Percentiles rank a stretch among this genome's conserved stretches.
phyloP scores from a whole-genome alignment of 768 basidiomycete genomes.

The Multifurca ochricompacta region DNA sequence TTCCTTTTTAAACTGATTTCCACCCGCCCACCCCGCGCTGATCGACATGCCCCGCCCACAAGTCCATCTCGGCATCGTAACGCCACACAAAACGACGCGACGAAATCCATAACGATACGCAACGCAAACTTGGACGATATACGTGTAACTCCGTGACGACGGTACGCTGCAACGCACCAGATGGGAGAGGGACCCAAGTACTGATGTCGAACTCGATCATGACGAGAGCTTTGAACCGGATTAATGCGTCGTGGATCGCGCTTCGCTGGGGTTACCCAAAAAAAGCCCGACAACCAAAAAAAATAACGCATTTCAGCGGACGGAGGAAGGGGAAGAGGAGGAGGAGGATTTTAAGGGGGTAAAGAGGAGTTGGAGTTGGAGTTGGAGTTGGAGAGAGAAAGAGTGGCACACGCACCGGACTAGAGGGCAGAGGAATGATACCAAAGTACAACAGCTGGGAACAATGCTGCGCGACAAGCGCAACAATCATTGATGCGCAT shows the following conservation, averaged over 20 bases:
- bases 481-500: slow-evolving; percentile 26
- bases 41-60: slow-evolving; percentile 10
- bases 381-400: too few relatives aligned
- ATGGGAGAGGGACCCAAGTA: slow-evolving; percentile 30
- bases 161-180: slow-evolving; percentile 29
- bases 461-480: slow-evolving; percentile 29
- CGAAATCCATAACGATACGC: slow-evolving; percentile 30
- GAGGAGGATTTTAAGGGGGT: too few relatives aligned
- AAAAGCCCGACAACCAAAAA: not conserved
- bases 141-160: slow-evolving; percentile 34
- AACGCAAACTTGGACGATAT: slow-evolving; percentile 31
- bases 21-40: slow-evolving; percentile 2
- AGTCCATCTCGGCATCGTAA: slow-evolving; percentile 18
- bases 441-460: slow-evolving; percentile 34
- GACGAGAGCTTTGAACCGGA: slow-evolving; percentile 30
- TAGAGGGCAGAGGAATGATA: slow-evolving; percentile 29
- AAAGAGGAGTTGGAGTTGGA: too few relatives aligned
- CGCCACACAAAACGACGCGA: slow-evolving; percentile 24
- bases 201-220: slow-evolving; percentile 33
- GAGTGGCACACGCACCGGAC: slow-evolving; percentile 36
- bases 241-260: slow-evolving; percentile 30
- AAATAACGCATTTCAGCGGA: not conserved
- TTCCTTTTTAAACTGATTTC: not conserved
- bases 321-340: not conserved
- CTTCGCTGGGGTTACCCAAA: slow-evolving; percentile 26